Conservation (phyloP, 1,284 basidiomycete genomes). For the Bondarzewia mesenterica region DNA sequence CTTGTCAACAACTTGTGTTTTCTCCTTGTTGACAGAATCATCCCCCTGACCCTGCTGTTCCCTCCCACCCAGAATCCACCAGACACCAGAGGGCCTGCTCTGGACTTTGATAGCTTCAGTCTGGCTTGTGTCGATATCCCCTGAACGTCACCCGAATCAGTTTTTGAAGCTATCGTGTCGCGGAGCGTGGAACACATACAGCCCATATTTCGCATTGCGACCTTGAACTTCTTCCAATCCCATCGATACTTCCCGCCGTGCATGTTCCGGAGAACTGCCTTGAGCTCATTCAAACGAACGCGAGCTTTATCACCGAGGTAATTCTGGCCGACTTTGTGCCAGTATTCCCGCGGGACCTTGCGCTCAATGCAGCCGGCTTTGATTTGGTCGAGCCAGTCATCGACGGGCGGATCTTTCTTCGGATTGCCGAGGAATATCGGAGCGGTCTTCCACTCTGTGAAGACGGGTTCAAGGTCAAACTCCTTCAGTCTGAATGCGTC, state of each 20-base stretch:
- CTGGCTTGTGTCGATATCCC: conserved; percentile 47
- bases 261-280: conserved; percentile 61
- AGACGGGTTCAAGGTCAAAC: conserved; percentile 60
- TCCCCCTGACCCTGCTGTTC: conserved; percentile 13
- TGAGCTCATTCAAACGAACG: conserved; percentile 56
- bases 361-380: conserved; percentile 58
- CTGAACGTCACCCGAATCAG: conserved; percentile 23
- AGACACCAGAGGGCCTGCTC: conserved; percentile 43
- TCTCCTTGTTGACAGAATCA: neutral
- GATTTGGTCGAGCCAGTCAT: conserved; percentile 62
- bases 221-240: conserved; percentile 73
- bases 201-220: conserved; percentile 70
- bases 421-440: conserved; percentile 58
- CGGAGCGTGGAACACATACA: conserved; percentile 40
- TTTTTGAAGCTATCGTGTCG: neutral
- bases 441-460: conserved; percentile 51
- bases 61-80: conserved; percentile 51
- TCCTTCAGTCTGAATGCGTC: conserved; percentile 69
- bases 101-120: conserved; percentile 57
- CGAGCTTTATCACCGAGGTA: conserved; percentile 60
- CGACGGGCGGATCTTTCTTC: conserved; percentile 57
- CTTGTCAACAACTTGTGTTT: no score
- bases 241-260: conserved; percentile 68
- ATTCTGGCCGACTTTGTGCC: conserved; percentile 70
- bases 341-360: conserved; percentile 65